Evolutionary conservation across 164 flowering plant species (phyloP).

Genomic region (Berberis thunbergii): DNA sequence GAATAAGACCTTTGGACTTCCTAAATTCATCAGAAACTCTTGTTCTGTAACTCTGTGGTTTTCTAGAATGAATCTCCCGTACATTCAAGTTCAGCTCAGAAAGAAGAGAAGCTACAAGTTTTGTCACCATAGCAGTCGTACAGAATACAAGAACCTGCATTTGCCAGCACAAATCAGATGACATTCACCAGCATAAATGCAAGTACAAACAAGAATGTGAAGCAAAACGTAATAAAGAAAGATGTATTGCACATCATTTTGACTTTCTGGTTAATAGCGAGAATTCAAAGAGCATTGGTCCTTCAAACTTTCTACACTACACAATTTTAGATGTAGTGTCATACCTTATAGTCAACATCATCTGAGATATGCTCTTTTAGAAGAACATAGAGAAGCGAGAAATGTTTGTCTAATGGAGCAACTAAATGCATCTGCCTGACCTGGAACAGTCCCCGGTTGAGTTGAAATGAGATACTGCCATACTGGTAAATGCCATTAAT

Average conservation of each 20-base stretch:
- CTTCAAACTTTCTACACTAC: not conserved
- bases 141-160: constrained; percentile 91
- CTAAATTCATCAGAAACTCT: constrained; percentile 93
- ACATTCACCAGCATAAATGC: too few relatives aligned
- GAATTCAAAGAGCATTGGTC: too few relatives aligned
- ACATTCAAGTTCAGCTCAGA: constrained; percentile 77
- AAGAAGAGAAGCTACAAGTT: constrained; percentile 73
- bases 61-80: constrained; percentile 94
- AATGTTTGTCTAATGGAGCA: constrained; percentile 80
- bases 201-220: not conserved
- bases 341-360: constrained; percentile 89
- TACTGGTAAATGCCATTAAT: not conserved
- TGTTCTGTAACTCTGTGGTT: constrained; percentile 89
- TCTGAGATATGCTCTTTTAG: constrained; percentile 82
- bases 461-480: not conserved
- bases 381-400: constrained; percentile 50
- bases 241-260: not conserved
- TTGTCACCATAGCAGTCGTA: constrained; percentile 95
- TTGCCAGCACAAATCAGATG: constrained; percentile 5
- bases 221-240: not conserved
- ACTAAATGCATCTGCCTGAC: constrained; percentile 74
- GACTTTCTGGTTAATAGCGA: too few relatives aligned
- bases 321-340: not conserved
- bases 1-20: constrained; percentile 92
- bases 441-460: constrained; percentile 35